Conservation (phyloP, 2,329 filamentous ascomycete species). For the Balansia obtecta region DNA sequence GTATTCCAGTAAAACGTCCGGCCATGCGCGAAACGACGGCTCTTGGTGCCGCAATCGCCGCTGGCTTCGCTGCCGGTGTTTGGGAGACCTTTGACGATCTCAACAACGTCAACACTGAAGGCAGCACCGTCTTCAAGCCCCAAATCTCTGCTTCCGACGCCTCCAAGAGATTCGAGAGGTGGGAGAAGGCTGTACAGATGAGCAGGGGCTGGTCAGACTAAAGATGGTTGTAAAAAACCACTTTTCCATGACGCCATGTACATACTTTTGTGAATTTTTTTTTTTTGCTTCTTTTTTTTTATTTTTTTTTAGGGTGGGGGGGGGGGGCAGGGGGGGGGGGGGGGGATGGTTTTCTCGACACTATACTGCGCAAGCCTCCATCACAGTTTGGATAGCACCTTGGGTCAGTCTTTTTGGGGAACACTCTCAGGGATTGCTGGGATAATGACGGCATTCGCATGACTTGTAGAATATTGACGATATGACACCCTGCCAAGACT, state of each 20-base stretch:
- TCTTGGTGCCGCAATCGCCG: slow-evolving; percentile 69
- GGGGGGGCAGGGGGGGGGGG: no score
- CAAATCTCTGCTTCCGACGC: slow-evolving; percentile 48
- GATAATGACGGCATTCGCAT: no score
- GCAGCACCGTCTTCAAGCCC: slow-evolving; percentile 56
- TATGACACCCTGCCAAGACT: no score
- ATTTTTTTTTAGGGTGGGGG: no score
- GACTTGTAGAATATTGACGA: no score
- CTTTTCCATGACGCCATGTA: slow-evolving; percentile 1
- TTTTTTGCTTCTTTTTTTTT: background rate
- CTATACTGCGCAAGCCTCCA: no score
- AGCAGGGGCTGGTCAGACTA: slow-evolving; percentile 54
- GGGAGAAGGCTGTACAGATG: slow-evolving; percentile 71
- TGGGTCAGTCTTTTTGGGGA: no score
- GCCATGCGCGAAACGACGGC: slow-evolving; percentile 77
- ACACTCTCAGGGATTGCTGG: no score
- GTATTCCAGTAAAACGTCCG: slow-evolving; percentile 66
- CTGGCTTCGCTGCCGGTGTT: slow-evolving; percentile 62
- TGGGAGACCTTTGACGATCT: slow-evolving; percentile 66
- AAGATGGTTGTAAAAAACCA: background rate
- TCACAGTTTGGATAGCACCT: no score
- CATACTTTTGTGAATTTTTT: background rate
- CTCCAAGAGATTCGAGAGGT: slow-evolving; percentile 52
- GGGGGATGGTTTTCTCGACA: no score
- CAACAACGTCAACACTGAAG: slow-evolving; percentile 57